Evolutionary conservation across 441 rosid genomes (phyloP).

Genomic region (Brassica balearica): DNA sequence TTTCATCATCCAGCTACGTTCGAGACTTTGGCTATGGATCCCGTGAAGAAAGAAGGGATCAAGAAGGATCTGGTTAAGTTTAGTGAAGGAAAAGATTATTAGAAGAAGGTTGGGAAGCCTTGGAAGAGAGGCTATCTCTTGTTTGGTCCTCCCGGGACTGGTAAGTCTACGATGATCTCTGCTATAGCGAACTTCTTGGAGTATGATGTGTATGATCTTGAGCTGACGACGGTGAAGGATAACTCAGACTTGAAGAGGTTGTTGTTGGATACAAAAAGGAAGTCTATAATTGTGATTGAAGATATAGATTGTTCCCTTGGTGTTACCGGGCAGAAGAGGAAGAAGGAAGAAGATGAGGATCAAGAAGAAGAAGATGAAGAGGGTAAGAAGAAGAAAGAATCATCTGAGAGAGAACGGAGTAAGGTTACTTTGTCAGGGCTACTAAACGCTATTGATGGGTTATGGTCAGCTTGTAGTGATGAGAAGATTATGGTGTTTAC

Average conservation of each 20-base stretch:
- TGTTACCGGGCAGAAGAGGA: slow-evolving; percentile 27
- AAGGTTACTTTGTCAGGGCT: slow-evolving; percentile 37
- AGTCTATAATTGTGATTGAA: slow-evolving; percentile 71
- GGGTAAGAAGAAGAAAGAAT: not conserved
- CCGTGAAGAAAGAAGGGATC: slow-evolving; percentile 60
- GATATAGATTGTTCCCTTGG: slow-evolving; percentile 37
- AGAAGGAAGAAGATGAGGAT: slow-evolving; percentile 24
- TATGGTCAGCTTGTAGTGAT: slow-evolving; percentile 39
- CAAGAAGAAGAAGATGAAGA: slow-evolving; percentile 20
- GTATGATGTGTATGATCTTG: slow-evolving; percentile 82
- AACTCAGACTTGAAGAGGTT: slow-evolving; percentile 72
- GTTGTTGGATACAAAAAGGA: slow-evolving; percentile 65
- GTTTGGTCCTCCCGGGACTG: slow-evolving; percentile 59
- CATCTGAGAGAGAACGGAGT: not conserved
- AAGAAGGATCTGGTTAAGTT: slow-evolving; percentile 69
- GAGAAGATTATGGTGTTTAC: slow-evolving; percentile 58
- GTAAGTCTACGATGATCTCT: slow-evolving; percentile 80
- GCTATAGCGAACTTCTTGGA: slow-evolving; percentile 78
- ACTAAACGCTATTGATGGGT: slow-evolving; percentile 37
- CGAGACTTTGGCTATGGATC: slow-evolving; percentile 67
- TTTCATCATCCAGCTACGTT: slow-evolving; percentile 76
- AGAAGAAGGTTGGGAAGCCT: slow-evolving; percentile 71
- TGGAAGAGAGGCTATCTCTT: slow-evolving; percentile 70
- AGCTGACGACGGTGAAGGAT: slow-evolving; percentile 70
- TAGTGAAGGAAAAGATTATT: slow-evolving; percentile 64